Evolutionary conservation across 169 alveolate species (phyloP).

Genomic region (Plasmodium cynomolgi): DNA sequence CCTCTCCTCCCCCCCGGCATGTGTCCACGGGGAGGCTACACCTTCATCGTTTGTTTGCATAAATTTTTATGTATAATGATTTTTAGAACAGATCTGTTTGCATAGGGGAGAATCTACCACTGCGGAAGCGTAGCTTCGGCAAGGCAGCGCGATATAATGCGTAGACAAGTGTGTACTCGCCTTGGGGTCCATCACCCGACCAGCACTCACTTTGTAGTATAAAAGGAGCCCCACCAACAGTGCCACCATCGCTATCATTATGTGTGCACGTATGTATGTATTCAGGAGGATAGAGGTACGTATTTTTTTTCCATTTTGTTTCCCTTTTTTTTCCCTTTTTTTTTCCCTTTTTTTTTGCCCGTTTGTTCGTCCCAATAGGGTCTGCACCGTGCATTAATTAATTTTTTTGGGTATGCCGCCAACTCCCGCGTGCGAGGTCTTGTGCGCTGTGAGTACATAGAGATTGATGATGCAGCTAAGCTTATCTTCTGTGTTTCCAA

Average conservation of each 20-base stretch:
- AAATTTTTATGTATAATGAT: neutral
- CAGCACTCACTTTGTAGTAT: neutral
- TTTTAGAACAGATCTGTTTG: neutral
- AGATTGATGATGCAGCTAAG: neutral
- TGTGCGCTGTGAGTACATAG: neutral
- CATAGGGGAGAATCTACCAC: neutral
- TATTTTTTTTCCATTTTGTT: neutral
- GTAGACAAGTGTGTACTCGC: neutral
- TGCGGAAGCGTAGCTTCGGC: neutral
- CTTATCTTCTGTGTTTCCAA: neutral
- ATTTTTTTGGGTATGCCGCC: neutral
- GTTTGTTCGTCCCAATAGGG: neutral
- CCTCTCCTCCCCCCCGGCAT: neutral
- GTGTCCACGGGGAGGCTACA: neutral
- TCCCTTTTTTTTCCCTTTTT: neutral
- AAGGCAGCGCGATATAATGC: neutral
- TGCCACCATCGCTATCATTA: neutral
- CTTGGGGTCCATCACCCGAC: neutral
- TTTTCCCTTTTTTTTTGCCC: neutral
- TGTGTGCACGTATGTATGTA: neutral
- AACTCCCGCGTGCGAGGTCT: neutral
- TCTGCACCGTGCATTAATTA: neutral
- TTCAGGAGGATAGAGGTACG: neutral
- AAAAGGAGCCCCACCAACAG: neutral
- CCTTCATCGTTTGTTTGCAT: neutral